Base-by-base conservation (phyloP, 345 rosid species). In the Toxicodendron radicans region DNA sequence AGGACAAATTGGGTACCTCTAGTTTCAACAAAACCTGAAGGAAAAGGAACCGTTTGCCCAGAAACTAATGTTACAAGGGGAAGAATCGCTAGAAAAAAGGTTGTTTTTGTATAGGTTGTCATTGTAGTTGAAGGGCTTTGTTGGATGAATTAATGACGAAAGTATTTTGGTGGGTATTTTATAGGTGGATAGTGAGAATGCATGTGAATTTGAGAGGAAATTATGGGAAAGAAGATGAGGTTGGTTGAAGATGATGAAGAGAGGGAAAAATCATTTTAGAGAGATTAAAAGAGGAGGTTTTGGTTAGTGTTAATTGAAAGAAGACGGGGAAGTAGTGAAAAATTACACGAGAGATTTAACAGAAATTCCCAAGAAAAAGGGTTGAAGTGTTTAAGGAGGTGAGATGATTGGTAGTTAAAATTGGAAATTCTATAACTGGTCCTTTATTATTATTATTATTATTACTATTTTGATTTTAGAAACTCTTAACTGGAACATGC, bases 1-100 rank as follows among this genome's bases (percentile, higher is more conserved):
- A 79, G 70, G 11, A 66, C 63, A 27, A 85, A 87, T 1, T 79
- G 85, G 17, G 76, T 72, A n/a, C 69, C 73, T 69, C 74, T 80
- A 1, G 78, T 77, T 60, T 73, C 56, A 41, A 83, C 66, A 53
- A 84, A 84, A n/a, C 63, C 65, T 30, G 74, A 54, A 33, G 76
- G 75, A 33, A 52, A 2, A 5, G 71, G 63, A 68, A 58, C 20
- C 48, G 17, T 46, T 56, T 35, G 59, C 41, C 70, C 61, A 58
- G 62, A 58, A 64, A 51, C 75, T 13, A 57, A 43, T 21, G 17
- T 64, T 68, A 75, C 35, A 51, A 74, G 48, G 48, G 56, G 11
- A 38, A 72, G 9, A 51, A 75, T 18, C 24, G 53, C 66, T 65
- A 20, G 63, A 41, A 58, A 14, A 70, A 62, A 66, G 66, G 57